phyloP scores from a whole-genome alignment of 345 rosid genomes.

The Arabidopsis thaliana region DNA sequence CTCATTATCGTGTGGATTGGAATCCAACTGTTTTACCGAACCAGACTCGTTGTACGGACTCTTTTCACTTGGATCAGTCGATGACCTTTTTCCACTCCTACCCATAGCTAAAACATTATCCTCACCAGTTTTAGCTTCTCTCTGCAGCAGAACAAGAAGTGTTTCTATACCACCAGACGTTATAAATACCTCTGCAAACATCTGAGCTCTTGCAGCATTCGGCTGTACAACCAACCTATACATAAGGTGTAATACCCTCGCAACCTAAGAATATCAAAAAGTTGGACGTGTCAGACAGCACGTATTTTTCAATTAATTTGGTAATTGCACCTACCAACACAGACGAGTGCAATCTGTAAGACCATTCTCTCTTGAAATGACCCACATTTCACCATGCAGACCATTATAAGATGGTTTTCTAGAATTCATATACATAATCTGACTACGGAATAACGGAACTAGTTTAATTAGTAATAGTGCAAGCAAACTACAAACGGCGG shows the following conservation, averaged over 20 bases:
- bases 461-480: conserved; percentile 1
- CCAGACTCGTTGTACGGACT: conserved; percentile 41
- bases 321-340: conserved; percentile 19
- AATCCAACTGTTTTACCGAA: conserved; percentile 50
- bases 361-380: conserved; percentile 24
- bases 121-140: conserved; percentile 92
- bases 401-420: conserved; percentile 26
- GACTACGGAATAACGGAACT: conserved; percentile 20
- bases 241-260: conserved; percentile 89
- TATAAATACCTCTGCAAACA: conserved; percentile 82
- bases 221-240: conserved; percentile 94
- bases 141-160: conserved; percentile 94
- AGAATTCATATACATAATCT: conserved; percentile 17
- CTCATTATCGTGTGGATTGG: conserved; percentile 45
- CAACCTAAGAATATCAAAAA: conserved; percentile 62
- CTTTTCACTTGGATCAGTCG: conserved; percentile 51
- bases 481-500: background rate
- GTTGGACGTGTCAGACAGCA: conserved; percentile 30
- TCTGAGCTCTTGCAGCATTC: conserved; percentile 76
- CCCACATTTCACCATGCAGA: conserved; percentile 24
- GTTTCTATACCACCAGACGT: conserved; percentile 92
- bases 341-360: conserved; percentile 20
- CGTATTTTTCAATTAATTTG: conserved; percentile 11
- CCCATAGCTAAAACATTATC: conserved; percentile 46
- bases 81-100: conserved; percentile 48